These are phyloP conservation scores for Aspergillus ustus DNA, from an alignment of 2,329 filamentous ascomycete genomes.

Conservation along the genomic window DNA sequence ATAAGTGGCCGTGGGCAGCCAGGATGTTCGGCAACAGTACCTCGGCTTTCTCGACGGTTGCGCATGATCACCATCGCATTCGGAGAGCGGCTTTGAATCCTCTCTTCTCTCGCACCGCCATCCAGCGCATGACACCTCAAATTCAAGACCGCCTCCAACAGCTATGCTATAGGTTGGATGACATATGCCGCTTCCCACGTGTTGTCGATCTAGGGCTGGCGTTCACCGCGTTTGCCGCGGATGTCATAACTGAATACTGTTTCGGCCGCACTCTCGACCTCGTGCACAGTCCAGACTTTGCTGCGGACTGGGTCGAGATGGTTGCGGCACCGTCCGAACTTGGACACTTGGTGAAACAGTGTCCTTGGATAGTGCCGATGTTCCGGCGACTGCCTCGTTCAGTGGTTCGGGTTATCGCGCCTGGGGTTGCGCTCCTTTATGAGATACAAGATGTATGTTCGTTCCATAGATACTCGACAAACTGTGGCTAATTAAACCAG, in stretches of 20 bases:
- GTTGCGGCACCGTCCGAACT: conserved; percentile 3
- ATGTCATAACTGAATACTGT: conserved; percentile 11
- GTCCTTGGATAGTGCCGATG: conserved; percentile 7
- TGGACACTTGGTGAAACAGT: conserved; percentile 8
- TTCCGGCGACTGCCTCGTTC: background rate
- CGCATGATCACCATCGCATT: conserved; percentile 4
- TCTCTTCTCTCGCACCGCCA: conserved; percentile 1
- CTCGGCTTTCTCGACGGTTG: conserved; percentile 7
- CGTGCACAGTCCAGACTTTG: conserved; percentile 1
- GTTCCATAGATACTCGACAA: background rate
- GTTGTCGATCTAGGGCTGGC: background rate
- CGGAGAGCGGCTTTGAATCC: conserved; percentile 8
- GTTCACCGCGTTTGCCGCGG: conserved; percentile 8
- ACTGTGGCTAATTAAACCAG: background rate
- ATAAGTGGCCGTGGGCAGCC: conserved; percentile 10
- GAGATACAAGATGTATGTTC: conserved; percentile 8
- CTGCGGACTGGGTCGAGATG: conserved; percentile 6
- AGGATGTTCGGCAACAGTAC: conserved; percentile 12
- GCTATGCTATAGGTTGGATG: background rate
- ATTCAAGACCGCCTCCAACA: conserved; percentile 1
- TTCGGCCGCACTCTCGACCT: conserved; percentile 2
- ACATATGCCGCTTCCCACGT: background rate
- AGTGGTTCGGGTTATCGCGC: background rate
- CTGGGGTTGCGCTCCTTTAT: conserved; percentile 6
- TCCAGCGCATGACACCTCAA: conserved; percentile 1